Conservation (phyloP, 192 early-diverging fungal species). For the Backusella luteola region DNA sequence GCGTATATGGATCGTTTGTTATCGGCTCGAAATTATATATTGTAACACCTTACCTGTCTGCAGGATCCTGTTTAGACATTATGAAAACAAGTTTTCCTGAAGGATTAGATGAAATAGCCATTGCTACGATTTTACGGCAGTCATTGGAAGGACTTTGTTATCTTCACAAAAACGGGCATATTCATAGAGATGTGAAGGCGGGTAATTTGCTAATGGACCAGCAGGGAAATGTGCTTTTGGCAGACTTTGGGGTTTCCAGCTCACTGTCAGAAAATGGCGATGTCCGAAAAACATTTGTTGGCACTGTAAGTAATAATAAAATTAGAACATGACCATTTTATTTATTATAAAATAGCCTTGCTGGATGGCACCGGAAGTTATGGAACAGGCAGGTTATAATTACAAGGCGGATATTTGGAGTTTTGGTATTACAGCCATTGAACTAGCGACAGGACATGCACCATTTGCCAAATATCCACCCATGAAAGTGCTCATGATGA, state of each 20-base stretch:
- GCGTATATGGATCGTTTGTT: constrained; percentile 83
- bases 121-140: constrained; percentile 80
- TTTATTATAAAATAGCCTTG: constrained; percentile 32
- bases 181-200: constrained; percentile 72
- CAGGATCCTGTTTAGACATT: constrained; percentile 85
- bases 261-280: constrained; percentile 66
- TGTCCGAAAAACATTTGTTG: constrained; percentile 67
- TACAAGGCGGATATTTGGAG: constrained; percentile 91
- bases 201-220: constrained; percentile 67
- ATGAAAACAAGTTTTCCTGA: constrained; percentile 80
- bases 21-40: constrained; percentile 76
- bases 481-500: constrained; percentile 84
- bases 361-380: constrained; percentile 78
- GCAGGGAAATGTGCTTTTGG: constrained; percentile 61
- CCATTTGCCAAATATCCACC: constrained; percentile 88
- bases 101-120: constrained; percentile 76
- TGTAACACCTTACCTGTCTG: constrained; percentile 78
- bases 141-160: constrained; percentile 63
- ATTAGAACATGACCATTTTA: no score
- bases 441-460: constrained; percentile 83
- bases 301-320: constrained; percentile 33
- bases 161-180: constrained; percentile 62
- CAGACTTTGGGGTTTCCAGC: constrained; percentile 69
- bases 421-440: constrained; percentile 86
- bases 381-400: constrained; percentile 87